Evolutionary conservation across 169 alveolate genomes (phyloP).

Genomic region (Theileria luwenshuni): DNA sequence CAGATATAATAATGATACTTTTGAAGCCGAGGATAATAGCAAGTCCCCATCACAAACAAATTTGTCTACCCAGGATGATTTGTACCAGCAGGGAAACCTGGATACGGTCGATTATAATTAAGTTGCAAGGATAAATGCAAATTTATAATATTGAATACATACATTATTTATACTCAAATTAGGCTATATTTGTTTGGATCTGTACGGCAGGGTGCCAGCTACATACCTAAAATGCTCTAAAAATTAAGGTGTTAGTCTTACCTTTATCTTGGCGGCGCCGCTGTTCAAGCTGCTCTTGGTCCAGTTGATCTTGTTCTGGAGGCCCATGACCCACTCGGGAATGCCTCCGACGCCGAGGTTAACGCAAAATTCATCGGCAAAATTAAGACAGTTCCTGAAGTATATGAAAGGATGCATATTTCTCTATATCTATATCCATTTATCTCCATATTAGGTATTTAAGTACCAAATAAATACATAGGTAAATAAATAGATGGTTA

Average conservation of each 20-base stretch:
- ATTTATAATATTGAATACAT: neutral
- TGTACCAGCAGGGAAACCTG: neutral
- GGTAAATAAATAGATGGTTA: too few relatives aligned
- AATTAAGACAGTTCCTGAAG: slow-evolving; percentile 60
- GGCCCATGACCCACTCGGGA: slow-evolving; percentile 81
- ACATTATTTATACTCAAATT: neutral
- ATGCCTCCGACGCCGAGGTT: slow-evolving; percentile 72
- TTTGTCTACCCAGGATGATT: neutral
- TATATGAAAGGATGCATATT: neutral
- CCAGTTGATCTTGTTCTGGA: slow-evolving; percentile 79
- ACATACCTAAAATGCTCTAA: neutral
- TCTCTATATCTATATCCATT: neutral
- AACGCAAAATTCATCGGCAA: slow-evolving; percentile 57
- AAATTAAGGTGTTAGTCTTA: neutral
- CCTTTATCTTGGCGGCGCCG: slow-evolving; percentile 59
- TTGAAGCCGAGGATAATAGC: slow-evolving; percentile 15
- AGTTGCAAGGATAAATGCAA: neutral
- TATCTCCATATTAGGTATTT: too few relatives aligned
- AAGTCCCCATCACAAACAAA: neutral
- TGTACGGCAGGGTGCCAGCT: neutral
- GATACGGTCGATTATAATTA: slow-evolving; percentile 13
- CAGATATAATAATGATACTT: neutral
- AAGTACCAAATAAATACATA: too few relatives aligned
- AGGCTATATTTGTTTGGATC: neutral
- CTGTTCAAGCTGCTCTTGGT: slow-evolving; percentile 67